Percentiles rank a stretch among this genome's conserved stretches.
Conservation (phyloP, 164 flowering plant species). For the Liriodendron chinense region DNA sequence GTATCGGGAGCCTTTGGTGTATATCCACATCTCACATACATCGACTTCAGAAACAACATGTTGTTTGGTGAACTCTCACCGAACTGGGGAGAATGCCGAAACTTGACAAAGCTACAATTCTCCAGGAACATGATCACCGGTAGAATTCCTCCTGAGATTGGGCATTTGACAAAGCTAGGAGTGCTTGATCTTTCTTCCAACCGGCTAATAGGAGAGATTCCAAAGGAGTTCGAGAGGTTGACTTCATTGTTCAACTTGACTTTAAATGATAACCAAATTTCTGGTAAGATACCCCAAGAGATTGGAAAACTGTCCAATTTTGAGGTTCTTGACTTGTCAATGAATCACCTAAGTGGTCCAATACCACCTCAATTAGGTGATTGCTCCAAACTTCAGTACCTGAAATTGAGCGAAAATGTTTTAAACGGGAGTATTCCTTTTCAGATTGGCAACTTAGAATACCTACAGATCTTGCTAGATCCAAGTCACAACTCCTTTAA, state of each 20-base stretch:
- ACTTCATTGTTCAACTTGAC: slow-evolving; percentile 12
- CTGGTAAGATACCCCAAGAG: slow-evolving; percentile 18
- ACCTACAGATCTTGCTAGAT: slow-evolving; percentile 12
- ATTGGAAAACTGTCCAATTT: slow-evolving; percentile 15
- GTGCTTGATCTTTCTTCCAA: slow-evolving; percentile 16
- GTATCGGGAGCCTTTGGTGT: slow-evolving; percentile 22
- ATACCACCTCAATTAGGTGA: slow-evolving; percentile 25
- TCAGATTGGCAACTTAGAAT: slow-evolving; percentile 18
- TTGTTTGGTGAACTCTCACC: slow-evolving; percentile 15
- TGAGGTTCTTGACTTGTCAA: slow-evolving; percentile 16
- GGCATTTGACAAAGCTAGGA: slow-evolving; percentile 6
- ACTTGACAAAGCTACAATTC: slow-evolving; percentile 13
- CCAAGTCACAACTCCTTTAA: slow-evolving; percentile 20
- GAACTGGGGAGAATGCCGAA: slow-evolving; percentile 16
- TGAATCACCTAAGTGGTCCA: slow-evolving; percentile 17
- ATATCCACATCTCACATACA: slow-evolving; percentile 15
- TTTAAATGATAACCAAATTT: slow-evolving; percentile 19
- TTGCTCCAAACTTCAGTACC: slow-evolving; percentile 9
- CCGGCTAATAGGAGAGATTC: slow-evolving; percentile 18
- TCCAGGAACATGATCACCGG: slow-evolving; percentile 20
- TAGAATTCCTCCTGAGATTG: slow-evolving; percentile 11
- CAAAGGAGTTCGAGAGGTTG: slow-evolving; percentile 5
- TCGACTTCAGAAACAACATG: slow-evolving; percentile 17
- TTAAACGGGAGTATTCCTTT: slow-evolving; percentile 22
- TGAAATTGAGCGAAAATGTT: slow-evolving; percentile 16